phyloP scores from a whole-genome alignment of 192 early-diverging fungal genomes.

The Jimgerdemannia lactiflua region DNA sequence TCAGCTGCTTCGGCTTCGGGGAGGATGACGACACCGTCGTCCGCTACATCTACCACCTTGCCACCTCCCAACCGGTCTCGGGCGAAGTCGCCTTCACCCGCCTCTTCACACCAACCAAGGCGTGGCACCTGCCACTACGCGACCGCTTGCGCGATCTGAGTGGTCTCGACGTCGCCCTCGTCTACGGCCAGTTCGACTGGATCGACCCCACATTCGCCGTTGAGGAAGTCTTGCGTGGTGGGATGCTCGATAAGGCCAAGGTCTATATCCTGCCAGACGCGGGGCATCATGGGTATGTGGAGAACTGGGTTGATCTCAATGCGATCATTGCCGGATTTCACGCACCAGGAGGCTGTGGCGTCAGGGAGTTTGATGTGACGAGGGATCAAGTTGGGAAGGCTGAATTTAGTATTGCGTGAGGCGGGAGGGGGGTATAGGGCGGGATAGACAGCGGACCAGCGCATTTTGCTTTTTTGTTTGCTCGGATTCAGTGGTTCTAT shows the following conservation, averaged over 20 bases:
- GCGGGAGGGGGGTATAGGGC: too few species aligned
- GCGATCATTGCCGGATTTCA: neutral
- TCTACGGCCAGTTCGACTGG: conserved; percentile 24
- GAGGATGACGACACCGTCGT: conserved; percentile 10
- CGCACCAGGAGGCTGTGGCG: neutral
- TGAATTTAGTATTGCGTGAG: neutral
- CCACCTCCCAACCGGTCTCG: conserved; percentile 11
- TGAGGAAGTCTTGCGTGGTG: neutral
- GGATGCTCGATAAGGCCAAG: conserved; percentile 5
- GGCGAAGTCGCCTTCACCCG: conserved; percentile 18
- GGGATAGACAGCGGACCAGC: too few species aligned
- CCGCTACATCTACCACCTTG: conserved; percentile 17
- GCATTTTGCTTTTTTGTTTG: too few species aligned
- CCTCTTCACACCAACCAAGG: conserved; percentile 14
- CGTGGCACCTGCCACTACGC: conserved; percentile 19
- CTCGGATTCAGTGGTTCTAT: too few species aligned
- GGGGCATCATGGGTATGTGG: conserved; percentile 18
- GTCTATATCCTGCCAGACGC: conserved; percentile 15
- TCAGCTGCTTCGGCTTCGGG: conserved; percentile 13
- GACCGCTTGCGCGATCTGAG: conserved; percentile 7
- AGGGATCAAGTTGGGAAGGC: neutral
- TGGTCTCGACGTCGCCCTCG: conserved; percentile 9
- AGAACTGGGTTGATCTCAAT: neutral
- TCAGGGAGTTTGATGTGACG: neutral
- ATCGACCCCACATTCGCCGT: conserved; percentile 16